Evolutionary conservation across 2,329 filamentous ascomycete species (phyloP).

Genomic region (Neonectria hederae): DNA sequence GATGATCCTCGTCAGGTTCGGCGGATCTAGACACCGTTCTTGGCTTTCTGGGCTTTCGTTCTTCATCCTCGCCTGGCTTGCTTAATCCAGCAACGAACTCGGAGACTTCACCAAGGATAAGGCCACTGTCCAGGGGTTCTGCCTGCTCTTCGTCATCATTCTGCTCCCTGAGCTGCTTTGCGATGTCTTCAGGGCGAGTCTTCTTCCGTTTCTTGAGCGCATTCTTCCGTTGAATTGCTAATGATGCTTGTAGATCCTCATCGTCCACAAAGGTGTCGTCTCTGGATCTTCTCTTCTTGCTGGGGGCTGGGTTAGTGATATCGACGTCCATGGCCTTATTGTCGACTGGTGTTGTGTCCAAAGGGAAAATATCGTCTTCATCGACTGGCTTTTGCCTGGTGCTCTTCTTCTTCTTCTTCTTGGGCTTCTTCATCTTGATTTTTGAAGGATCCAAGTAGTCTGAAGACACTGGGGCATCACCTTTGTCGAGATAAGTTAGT

Average conservation of each 20-base stretch:
- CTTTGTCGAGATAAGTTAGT: slow-evolving; percentile 32
- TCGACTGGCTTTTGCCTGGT: slow-evolving; percentile 75
- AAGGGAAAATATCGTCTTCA: slow-evolving; percentile 67
- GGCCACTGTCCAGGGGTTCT: slow-evolving; percentile 59
- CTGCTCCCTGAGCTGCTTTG: slow-evolving; percentile 77
- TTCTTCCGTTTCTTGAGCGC: slow-evolving; percentile 94
- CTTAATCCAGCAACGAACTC: slow-evolving; percentile 91
- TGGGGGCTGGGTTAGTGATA: slow-evolving; percentile 54
- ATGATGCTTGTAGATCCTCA: slow-evolving; percentile 86
- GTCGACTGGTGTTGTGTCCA: slow-evolving; percentile 48
- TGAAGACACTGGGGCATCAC: slow-evolving; percentile 61
- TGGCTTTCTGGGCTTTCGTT: slow-evolving; percentile 61
- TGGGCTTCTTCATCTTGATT: slow-evolving; percentile 93
- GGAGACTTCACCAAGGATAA: slow-evolving; percentile 95
- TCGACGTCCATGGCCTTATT: slow-evolving; percentile 81
- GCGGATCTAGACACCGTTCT: slow-evolving; percentile 47
- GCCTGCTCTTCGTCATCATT: slow-evolving; percentile 60
- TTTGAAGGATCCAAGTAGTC: slow-evolving; percentile 90
- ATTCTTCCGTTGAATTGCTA: slow-evolving; percentile 83
- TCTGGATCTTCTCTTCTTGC: slow-evolving; percentile 71
- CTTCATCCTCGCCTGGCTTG: slow-evolving; percentile 68
- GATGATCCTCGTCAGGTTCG: slow-evolving; percentile 53
- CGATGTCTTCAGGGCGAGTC: slow-evolving; percentile 85
- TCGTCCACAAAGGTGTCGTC: slow-evolving; percentile 84
- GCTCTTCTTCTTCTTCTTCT: slow-evolving; percentile 88